Conservation (phyloP, 1,284 basidiomycete genomes). For the Veloboletus limbatus region DNA sequence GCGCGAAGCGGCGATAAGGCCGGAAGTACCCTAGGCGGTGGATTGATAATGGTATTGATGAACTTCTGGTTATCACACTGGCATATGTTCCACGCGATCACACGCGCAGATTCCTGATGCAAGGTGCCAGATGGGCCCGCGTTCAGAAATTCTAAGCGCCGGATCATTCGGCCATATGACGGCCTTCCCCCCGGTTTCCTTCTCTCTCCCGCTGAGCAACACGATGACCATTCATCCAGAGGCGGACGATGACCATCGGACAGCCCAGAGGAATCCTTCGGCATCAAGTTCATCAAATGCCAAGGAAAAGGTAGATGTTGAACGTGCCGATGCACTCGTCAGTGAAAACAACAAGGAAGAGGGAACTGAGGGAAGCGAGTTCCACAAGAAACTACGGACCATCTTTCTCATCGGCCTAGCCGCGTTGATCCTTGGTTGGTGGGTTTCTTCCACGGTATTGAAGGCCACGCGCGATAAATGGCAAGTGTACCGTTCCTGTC, state of each 20-base stretch:
- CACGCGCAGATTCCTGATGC: not conserved
- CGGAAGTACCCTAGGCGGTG: too few species aligned
- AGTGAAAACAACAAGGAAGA: slow-evolving; percentile 28
- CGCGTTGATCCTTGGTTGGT: slow-evolving; percentile 71
- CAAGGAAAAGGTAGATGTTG: slow-evolving; percentile 24
- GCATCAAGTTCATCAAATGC: slow-evolving; percentile 14
- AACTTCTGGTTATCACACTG: not conserved
- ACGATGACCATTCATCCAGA: slow-evolving; percentile 19
- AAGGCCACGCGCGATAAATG: slow-evolving; percentile 70
- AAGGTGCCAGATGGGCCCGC: too few species aligned
- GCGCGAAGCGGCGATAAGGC: too few species aligned
- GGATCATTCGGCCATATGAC: not conserved
- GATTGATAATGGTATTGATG: too few species aligned
- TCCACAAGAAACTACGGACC: slow-evolving; percentile 35
- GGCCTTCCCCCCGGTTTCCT: not conserved
- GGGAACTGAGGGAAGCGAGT: slow-evolving; percentile 5
- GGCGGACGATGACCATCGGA: slow-evolving; percentile 1
- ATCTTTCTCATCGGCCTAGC: slow-evolving; percentile 52
- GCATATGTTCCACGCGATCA: slow-evolving; percentile 8
- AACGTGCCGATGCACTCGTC: slow-evolving; percentile 16
- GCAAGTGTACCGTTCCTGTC: slow-evolving; percentile 34
- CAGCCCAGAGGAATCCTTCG: slow-evolving; percentile 23
- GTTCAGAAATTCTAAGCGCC: slow-evolving; percentile 2
- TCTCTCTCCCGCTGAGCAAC: slow-evolving; percentile 1
- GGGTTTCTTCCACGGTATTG: slow-evolving; percentile 71